A percentile compares a stretch with the other conserved stretches of the same genome.
phyloP scores from a whole-genome alignment of 129 eudicot species.

The Heracleum sosnowskyi region DNA sequence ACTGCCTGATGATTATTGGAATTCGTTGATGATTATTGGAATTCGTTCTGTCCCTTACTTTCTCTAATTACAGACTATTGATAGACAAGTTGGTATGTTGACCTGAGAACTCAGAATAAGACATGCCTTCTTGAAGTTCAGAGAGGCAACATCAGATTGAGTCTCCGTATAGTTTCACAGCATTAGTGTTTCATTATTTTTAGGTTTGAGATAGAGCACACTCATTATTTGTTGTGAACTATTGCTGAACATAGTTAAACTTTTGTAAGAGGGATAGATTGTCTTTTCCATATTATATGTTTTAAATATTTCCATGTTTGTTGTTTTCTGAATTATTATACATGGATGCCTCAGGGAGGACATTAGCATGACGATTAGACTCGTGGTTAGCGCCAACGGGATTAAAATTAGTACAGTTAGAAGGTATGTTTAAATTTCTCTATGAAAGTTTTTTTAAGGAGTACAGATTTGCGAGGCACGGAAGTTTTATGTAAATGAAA shows the following conservation, averaged over 20 bases:
- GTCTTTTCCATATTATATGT: neutral
- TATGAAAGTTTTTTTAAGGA: neutral
- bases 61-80: neutral
- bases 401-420: slow-evolving; percentile 72
- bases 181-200: neutral
- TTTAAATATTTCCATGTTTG: neutral
- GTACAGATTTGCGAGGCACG: neutral
- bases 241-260: neutral
- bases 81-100: neutral
- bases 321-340: neutral
- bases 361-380: slow-evolving; percentile 87
- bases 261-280: neutral
- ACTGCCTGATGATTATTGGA: neutral
- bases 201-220: neutral
- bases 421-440: slow-evolving; percentile 53
- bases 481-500: neutral
- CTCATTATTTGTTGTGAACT: neutral
- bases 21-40: neutral
- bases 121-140: neutral
- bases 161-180: neutral
- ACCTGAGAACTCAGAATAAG: neutral
- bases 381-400: slow-evolving; percentile 90
- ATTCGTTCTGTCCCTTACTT: neutral
- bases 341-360: slow-evolving; percentile 73
- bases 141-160: neutral